Conservation (phyloP, 2,329 filamentous ascomycete genomes). For the Anthostomella pinea region DNA sequence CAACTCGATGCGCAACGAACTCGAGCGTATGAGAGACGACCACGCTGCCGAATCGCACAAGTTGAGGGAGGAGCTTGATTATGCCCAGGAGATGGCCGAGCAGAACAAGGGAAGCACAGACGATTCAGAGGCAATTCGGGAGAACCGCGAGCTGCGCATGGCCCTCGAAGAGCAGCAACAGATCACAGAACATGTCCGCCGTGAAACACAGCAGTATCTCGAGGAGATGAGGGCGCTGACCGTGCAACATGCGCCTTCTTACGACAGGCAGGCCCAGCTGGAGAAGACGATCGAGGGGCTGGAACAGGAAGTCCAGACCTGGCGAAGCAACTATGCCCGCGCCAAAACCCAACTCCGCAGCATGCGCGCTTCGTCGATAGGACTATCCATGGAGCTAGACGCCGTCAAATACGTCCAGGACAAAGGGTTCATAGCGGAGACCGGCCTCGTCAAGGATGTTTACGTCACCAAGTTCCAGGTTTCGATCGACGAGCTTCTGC, state of each 20-base stretch:
- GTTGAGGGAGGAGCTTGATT: slow-evolving; percentile 62
- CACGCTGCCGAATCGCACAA: slow-evolving; percentile 62
- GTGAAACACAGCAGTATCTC: slow-evolving; percentile 78
- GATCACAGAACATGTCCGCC: slow-evolving; percentile 81
- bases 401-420: slow-evolving; percentile 65
- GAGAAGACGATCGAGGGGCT: slow-evolving; percentile 71
- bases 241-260: slow-evolving; percentile 71
- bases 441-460: slow-evolving; percentile 83
- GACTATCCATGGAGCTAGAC: slow-evolving; percentile 66
- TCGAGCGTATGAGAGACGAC: slow-evolving; percentile 69
- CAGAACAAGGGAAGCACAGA: slow-evolving; percentile 32
- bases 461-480: slow-evolving; percentile 96
- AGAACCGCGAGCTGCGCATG: slow-evolving; percentile 66
- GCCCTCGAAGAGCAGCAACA: slow-evolving; percentile 72
- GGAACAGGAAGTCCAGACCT: slow-evolving; percentile 80
- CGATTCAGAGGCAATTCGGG: slow-evolving; percentile 58
- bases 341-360: slow-evolving; percentile 83
- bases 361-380: slow-evolving; percentile 76
- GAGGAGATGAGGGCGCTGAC: slow-evolving; percentile 87
- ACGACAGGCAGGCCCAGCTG: slow-evolving; percentile 79
- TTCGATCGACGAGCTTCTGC: slow-evolving; percentile 85
- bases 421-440: slow-evolving; percentile 64
- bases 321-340: slow-evolving; percentile 85
- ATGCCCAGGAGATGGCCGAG: too few relatives aligned
- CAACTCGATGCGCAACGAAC: slow-evolving; percentile 72